These are phyloP conservation scores for Graphilbum ipis-grandicollis DNA, from an alignment of 2,329 filamentous ascomycete species.

Conservation along the genomic window DNA sequence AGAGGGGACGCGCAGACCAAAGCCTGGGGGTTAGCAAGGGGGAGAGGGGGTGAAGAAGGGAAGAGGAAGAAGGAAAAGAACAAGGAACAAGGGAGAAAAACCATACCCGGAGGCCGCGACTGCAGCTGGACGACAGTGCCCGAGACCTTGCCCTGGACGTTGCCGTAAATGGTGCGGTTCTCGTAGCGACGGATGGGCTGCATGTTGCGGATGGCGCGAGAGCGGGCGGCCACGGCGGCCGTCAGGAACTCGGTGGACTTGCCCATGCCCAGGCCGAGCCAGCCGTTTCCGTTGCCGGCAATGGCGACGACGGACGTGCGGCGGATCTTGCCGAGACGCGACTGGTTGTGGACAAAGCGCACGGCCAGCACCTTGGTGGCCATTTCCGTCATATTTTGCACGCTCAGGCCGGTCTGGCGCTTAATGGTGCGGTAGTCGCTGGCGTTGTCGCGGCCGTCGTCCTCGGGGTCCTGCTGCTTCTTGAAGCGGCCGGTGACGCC, in stretches of 20 bases:
- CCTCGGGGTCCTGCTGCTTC: constrained; percentile 27
- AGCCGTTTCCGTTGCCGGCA: constrained; percentile 72
- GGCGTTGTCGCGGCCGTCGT: constrained; percentile 30
- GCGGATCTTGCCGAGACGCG: constrained; percentile 82
- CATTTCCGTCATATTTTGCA: constrained; percentile 35
- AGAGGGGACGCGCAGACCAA: constrained; percentile 79
- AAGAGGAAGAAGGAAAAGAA: no score
- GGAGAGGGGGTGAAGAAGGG: no score
- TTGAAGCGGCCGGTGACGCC: constrained; percentile 36
- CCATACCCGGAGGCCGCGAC: constrained; percentile 73
- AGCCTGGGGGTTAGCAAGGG: constrained; percentile 46
- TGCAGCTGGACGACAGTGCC: constrained; percentile 74
- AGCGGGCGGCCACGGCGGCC: constrained; percentile 53
- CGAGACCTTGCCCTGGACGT: constrained; percentile 68
- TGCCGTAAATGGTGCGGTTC: constrained; percentile 76
- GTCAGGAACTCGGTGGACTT: constrained; percentile 62
- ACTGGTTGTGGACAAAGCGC: constrained; percentile 76
- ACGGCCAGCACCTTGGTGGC: constrained; percentile 55
- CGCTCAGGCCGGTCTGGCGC: constrained; percentile 34
- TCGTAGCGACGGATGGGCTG: constrained; percentile 84
- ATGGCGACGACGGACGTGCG: constrained; percentile 61
- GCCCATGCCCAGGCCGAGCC: constrained; percentile 76
- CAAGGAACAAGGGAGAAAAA: no score
- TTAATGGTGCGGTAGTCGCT: constrained; percentile 34
- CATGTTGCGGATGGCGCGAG: constrained; percentile 82